phyloP scores from a whole-genome alignment of 1,139 yeast species.

The Candida dubliniensis region DNA sequence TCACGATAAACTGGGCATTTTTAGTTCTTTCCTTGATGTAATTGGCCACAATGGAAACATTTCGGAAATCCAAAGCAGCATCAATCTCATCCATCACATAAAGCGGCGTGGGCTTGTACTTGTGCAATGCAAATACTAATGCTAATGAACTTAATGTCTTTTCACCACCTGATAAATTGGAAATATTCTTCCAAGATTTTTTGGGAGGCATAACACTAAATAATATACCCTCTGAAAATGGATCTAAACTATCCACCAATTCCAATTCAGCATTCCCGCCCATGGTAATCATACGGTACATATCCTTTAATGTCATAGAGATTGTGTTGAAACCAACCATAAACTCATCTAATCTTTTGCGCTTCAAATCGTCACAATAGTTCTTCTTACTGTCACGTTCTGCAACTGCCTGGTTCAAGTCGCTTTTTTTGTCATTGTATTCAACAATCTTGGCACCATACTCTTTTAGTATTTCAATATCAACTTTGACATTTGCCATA shows the following conservation, averaged over 20 bases:
- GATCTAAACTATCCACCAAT: conserved; percentile 92
- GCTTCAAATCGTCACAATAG: conserved; percentile 67
- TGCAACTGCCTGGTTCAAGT: conserved; percentile 65
- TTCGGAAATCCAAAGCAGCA: conserved; percentile 96
- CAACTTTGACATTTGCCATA: conserved; percentile 60
- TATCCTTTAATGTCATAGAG: conserved; percentile 85
- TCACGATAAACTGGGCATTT: conserved; percentile 95
- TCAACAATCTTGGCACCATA: conserved; percentile 70
- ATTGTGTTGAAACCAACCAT: conserved; percentile 90
- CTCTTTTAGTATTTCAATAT: conserved; percentile 74
- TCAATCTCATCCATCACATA: conserved; percentile 99
- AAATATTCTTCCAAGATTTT: conserved; percentile 94
- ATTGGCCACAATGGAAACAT: conserved; percentile 95
- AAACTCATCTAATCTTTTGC: conserved; percentile 79
- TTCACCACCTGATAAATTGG: conserved; percentile 96
- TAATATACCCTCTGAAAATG: conserved; percentile 95
- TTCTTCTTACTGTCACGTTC: conserved; percentile 66
- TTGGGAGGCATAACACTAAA: conserved; percentile 99
- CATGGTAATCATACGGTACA: conserved; percentile 99
- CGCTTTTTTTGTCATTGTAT: conserved; percentile 59
- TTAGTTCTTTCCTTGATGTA: conserved; percentile 94
- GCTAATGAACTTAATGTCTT: conserved; percentile 95
- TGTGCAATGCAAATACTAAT: conserved; percentile 92
- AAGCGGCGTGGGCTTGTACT: conserved; percentile 94
- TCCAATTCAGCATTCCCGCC: conserved; percentile 99